These are phyloP conservation scores for Beauveria medogensis DNA, from an alignment of 2,329 filamentous ascomycete genomes.

Conservation along the genomic window DNA sequence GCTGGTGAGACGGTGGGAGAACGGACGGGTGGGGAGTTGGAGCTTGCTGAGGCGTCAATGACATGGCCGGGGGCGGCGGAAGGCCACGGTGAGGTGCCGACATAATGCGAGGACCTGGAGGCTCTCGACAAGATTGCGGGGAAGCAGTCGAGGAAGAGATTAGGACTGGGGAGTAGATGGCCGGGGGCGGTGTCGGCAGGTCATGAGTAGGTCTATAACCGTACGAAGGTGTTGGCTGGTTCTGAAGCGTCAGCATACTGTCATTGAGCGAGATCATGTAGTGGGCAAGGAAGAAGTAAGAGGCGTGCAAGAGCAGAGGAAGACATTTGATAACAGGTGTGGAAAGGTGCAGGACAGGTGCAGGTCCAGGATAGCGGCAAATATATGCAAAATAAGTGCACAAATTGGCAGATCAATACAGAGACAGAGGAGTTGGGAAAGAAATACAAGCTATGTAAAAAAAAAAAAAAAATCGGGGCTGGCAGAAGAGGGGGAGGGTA, in stretches of 20 bases:
- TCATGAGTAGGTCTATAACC: conserved; percentile 45
- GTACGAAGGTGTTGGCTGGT: conserved; percentile 35
- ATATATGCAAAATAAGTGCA: background rate
- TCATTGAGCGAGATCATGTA: background rate
- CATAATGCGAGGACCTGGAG: conserved; percentile 44
- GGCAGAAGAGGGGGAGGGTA: background rate
- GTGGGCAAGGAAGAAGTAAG: background rate
- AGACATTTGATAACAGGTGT: background rate
- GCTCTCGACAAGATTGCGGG: conserved; percentile 27
- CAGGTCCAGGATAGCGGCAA: background rate
- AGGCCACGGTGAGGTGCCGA: conserved; percentile 55
- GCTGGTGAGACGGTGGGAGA: conserved; percentile 7
- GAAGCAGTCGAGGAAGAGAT: conserved; percentile 4
- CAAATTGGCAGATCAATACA: background rate
- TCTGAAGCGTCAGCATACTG: conserved; percentile 46
- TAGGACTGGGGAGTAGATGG: conserved; percentile 39
- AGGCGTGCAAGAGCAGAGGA: background rate
- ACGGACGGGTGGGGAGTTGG: conserved; percentile 9
- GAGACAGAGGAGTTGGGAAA: background rate
- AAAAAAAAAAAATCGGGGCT: background rate
- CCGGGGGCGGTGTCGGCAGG: conserved; percentile 40
- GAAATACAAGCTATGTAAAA: conserved; percentile 1
- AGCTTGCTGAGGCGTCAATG: conserved; percentile 36
- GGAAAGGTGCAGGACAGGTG: background rate
- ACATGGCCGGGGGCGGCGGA: conserved; percentile 53